Evolutionary conservation across 352 stramenopile species (phyloP).

Genomic region (Thalassiosira mediterranea): DNA sequence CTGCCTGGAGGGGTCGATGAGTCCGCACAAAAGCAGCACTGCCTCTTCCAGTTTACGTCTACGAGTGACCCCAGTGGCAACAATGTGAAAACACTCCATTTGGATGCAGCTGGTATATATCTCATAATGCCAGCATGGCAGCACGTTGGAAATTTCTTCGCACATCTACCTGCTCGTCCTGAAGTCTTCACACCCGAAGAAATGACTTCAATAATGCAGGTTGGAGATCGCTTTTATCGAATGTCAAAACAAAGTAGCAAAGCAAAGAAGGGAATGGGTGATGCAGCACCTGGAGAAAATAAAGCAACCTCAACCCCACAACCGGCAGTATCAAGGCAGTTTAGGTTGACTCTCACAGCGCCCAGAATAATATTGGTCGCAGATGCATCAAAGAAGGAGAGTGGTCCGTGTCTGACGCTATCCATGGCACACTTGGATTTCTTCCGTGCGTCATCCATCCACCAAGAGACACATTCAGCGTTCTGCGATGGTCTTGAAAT

Average conservation of each 20-base stretch:
- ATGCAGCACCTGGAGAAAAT: neutral
- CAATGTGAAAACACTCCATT: slow-evolving; percentile 67
- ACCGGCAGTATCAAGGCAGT: slow-evolving; percentile 46
- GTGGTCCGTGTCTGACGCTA: slow-evolving; percentile 30
- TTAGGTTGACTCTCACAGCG: slow-evolving; percentile 60
- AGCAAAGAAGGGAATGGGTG: slow-evolving; percentile 1
- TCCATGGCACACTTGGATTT: slow-evolving; percentile 57
- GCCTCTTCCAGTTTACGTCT: slow-evolving; percentile 70
- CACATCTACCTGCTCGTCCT: slow-evolving; percentile 44
- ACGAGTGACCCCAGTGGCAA: slow-evolving; percentile 59
- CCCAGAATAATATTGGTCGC: slow-evolving; percentile 65
- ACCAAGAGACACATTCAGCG: slow-evolving; percentile 17
- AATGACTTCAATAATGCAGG: slow-evolving; percentile 60
- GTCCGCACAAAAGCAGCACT: neutral
- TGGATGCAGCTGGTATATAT: slow-evolving; percentile 71
- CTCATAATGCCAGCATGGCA: slow-evolving; percentile 64
- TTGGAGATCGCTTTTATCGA: slow-evolving; percentile 69
- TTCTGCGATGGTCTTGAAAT: slow-evolving; percentile 73
- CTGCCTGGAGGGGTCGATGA: slow-evolving; percentile 9
- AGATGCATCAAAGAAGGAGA: slow-evolving; percentile 28
- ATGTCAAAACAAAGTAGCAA: slow-evolving; percentile 28
- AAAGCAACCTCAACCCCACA: slow-evolving; percentile 6
- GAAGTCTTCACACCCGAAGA: slow-evolving; percentile 57
- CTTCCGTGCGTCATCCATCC: slow-evolving; percentile 28
- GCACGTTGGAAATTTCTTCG: slow-evolving; percentile 66